A percentile compares a stretch with the other conserved stretches of the same genome.
These are phyloP conservation scores for Rosa multiflora DNA, from an alignment of 306 rosid genomes.

Conservation along the genomic window DNA sequence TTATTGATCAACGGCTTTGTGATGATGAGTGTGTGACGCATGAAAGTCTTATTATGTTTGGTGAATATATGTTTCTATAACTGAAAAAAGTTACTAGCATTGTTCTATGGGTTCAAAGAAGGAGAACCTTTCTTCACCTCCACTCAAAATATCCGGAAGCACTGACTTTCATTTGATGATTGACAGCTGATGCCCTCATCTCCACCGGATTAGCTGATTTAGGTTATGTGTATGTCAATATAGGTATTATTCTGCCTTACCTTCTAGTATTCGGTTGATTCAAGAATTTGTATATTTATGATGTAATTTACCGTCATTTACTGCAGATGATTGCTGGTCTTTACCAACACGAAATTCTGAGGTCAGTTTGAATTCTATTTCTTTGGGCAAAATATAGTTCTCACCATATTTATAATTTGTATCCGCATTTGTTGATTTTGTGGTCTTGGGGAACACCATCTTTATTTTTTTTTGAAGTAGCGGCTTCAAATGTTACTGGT, in stretches of 20 bases:
- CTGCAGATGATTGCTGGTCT: conserved; percentile 98
- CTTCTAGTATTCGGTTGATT: conserved; percentile 16
- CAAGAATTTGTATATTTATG: conserved; percentile 10
- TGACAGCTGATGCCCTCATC: conserved; percentile 88
- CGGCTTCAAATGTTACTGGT: conserved; percentile 2
- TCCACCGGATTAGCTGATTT: conserved; percentile 86
- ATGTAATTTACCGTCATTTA: conserved; percentile 21
- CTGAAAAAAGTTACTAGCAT: not conserved
- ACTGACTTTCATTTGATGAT: conserved; percentile 33
- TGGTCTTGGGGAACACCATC: conserved; percentile 15
- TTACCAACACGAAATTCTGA: conserved; percentile 38
- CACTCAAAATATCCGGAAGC: conserved; percentile 8
- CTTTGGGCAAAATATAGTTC: conserved; percentile 4
- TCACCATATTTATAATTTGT: not conserved
- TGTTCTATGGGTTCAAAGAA: conserved; percentile 1
- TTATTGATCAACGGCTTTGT: conserved; percentile 5
- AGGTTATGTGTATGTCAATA: conserved; percentile 78
- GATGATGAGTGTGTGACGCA: not conserved
- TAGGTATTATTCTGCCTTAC: conserved; percentile 53
- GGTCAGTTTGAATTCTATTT: conserved; percentile 46
- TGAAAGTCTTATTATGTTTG: not conserved
- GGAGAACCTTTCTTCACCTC: not conserved
- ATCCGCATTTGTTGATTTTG: conserved; percentile 3
- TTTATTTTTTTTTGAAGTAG: not conserved
- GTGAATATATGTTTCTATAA: conserved; percentile 1